Evolutionary conservation across 352 stramenopile species (phyloP), one percentile per base, ranked within the genome.

Genomic region (Phytophthora idaei): DNA sequence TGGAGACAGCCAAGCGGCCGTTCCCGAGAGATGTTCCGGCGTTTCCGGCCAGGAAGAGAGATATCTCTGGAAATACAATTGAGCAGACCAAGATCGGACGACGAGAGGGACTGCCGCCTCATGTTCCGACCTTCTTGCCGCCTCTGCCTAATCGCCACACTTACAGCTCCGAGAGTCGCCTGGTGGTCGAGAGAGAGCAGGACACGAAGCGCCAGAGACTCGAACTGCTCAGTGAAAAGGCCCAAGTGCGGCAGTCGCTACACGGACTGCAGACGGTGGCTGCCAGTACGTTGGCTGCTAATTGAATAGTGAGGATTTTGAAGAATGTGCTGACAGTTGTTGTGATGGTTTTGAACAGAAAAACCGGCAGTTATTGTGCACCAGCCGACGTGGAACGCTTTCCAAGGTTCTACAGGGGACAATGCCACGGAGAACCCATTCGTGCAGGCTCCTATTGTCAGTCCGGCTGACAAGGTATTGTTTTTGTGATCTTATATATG

Each of bases 21-120:
- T 87, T 89, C 49, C 80, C 80, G 14, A 69, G 80, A 50, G 78
- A 89, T 62, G 69, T 89, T 0, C 76, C 80, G 5, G 66, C 67
- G 10, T 89, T 89, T 57, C 80, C 80, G 17, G 76, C 69, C 25
- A 67, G 71, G 34, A 89, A 89, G 65, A 68, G 77, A 51, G 80
- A 89, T 36, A 67, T 74, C 27, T 66, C 67, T 4, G 71, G 67
- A 55, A 81, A 81, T 60, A 57, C 76, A n/a, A 74, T 84, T 51
- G 80, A 89, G 32, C 73, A 87, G 61, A 77, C 69, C 34, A 80
- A 83, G 61, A 87, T 89, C 57, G 80, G 80, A 50, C 74, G 76
- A 56, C 74, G 80, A 57, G 80, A 87, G 37, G 64, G 71, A 1
- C 61, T 87, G 11, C 80, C 80, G 1, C 61, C 73, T 28, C 76